Conservation (phyloP, 108 stramenopile genomes). For the Aurantiochytrium sp. region DNA sequence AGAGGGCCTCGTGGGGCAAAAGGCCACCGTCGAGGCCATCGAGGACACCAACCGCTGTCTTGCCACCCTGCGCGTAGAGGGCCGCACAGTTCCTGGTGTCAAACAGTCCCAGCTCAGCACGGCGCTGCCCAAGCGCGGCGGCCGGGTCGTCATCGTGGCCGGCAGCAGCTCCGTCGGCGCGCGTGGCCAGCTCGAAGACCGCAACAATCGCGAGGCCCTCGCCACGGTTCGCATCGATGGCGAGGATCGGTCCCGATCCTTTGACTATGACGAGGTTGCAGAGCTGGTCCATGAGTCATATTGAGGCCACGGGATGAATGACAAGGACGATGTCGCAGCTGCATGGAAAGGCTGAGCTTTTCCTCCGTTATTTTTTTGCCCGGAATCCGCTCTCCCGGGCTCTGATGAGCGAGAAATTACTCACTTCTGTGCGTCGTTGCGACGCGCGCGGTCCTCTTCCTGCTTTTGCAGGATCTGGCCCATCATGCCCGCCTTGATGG, state of each 20-base stretch:
- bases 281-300: slow-evolving; percentile 4
- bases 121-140: background rate
- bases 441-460: background rate
- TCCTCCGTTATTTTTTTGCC: too few species aligned
- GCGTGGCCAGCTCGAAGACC: background rate
- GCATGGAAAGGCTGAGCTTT: too few species aligned
- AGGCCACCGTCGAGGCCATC: background rate
- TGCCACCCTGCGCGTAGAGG: background rate
- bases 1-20: background rate
- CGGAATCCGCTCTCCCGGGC: too few species aligned
- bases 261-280: slow-evolving; percentile 7
- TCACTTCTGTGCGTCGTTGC: background rate
- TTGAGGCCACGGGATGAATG: too few species aligned
- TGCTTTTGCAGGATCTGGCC: background rate
- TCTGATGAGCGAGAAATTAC: too few species aligned
- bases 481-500: slow-evolving; percentile 11
- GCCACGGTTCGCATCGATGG: background rate
- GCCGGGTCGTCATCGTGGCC: background rate
- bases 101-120: background rate
- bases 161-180: background rate
- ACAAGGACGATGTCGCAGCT: too few species aligned
- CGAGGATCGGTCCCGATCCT: too few species aligned
- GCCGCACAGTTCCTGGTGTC: background rate
- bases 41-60: background rate
- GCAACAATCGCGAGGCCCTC: background rate